Evolutionary conservation across 805 yeast species (phyloP).

Genomic region (Candida easanensis): DNA sequence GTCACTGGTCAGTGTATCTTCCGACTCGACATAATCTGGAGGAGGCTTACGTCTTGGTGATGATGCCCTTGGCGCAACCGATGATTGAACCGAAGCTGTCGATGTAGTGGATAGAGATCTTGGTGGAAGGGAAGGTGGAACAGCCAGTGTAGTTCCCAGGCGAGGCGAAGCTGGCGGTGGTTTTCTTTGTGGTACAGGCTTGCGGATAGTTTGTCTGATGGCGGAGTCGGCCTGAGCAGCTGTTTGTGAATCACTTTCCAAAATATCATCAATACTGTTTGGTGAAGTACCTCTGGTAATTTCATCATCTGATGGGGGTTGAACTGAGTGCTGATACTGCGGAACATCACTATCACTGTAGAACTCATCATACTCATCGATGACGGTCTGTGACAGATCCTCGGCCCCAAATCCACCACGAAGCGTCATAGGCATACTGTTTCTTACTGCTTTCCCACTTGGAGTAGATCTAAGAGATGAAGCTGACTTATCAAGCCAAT

Average conservation of each 20-base stretch:
- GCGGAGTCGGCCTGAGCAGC: background rate
- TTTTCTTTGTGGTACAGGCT: constrained; percentile 12
- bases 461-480: constrained; percentile 5
- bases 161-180: constrained; percentile 27
- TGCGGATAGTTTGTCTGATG: background rate
- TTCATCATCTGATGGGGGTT: constrained; percentile 5
- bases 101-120: background rate
- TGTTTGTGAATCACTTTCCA: background rate
- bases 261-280: constrained; percentile 1
- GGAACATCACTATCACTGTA: background rate
- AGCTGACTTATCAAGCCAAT: constrained; percentile 8
- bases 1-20: constrained; percentile 1
- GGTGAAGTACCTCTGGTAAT: background rate
- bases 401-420: constrained; percentile 4
- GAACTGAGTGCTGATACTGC: background rate
- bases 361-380: constrained; percentile 9
- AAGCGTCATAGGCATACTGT: background rate
- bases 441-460: background rate
- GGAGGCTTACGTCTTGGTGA: constrained; percentile 28
- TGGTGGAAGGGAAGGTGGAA: background rate
- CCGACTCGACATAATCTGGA: constrained; percentile 3
- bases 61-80: constrained; percentile 8
- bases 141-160: background rate
- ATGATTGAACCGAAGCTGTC: background rate
- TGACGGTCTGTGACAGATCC: constrained; percentile 1